Percentiles rank a stretch among this genome's conserved stretches.
Evolutionary conservation across 2,329 filamentous ascomycete species (phyloP).

Genomic region (Fusarium napiforme): DNA sequence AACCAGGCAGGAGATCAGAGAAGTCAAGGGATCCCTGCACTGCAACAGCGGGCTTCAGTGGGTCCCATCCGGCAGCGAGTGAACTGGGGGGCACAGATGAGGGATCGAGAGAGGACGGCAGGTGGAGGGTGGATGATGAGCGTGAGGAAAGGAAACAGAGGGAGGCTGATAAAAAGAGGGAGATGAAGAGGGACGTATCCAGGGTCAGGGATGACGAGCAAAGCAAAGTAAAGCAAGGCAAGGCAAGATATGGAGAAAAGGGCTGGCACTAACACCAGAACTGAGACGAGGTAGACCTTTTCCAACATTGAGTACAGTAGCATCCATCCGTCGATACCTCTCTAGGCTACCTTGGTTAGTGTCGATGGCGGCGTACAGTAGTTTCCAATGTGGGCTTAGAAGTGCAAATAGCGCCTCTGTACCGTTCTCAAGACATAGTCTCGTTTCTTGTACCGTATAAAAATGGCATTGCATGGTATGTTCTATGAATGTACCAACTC

Average conservation of each 20-base stretch:
- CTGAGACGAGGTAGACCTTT: conserved; percentile 26
- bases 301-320: conserved; percentile 13
- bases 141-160: conserved; percentile 17
- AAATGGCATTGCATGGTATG: conserved; percentile 9
- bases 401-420: background rate
- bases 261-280: conserved; percentile 40
- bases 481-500: conserved; percentile 12
- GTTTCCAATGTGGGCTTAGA: conserved; percentile 20
- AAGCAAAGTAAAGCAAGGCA: conserved; percentile 30
- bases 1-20: conserved; percentile 43
- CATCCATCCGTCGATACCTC: conserved; percentile 2
- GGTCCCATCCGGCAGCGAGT: conserved; percentile 38
- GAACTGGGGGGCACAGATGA: conserved; percentile 21
- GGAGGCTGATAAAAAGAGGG: conserved; percentile 27
- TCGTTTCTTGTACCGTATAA: conserved; percentile 2
- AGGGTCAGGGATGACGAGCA: conserved; percentile 33
- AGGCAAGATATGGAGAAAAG: conserved; percentile 37
- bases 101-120: conserved; percentile 16
- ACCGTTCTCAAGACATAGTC: conserved; percentile 2
- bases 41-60: conserved; percentile 41
- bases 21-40: conserved; percentile 37
- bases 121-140: conserved; percentile 19
- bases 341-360: conserved; percentile 10
- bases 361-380: conserved; percentile 32
- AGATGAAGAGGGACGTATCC: conserved; percentile 33